phyloP scores from a whole-genome alignment of 208 protist genomes.

The Wallacemonas sp. region DNA sequence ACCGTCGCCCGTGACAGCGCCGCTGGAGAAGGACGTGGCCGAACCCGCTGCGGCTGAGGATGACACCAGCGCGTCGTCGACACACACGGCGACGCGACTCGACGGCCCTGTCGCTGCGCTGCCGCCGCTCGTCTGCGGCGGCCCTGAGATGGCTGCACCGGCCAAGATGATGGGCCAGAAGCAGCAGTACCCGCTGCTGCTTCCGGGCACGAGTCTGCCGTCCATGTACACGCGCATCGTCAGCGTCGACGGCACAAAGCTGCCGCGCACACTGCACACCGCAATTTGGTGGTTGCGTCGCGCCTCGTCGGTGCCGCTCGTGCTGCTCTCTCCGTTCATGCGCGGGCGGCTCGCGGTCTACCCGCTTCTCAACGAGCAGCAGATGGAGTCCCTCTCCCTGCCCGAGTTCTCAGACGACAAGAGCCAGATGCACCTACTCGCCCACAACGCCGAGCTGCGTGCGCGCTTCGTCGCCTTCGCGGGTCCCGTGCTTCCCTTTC shows the following conservation, averaged over 20 bases:
- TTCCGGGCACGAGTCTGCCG: background rate
- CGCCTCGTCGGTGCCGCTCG: background rate
- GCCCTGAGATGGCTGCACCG: background rate
- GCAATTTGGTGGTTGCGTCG: constrained; percentile 4
- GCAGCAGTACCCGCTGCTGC: constrained; percentile 8
- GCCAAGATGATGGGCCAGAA: background rate
- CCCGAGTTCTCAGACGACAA: constrained; percentile 5
- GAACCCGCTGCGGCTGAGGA: too few species aligned
- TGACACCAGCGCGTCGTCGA: too few species aligned
- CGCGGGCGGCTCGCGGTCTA: constrained; percentile 7
- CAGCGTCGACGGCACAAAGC: constrained; percentile 6
- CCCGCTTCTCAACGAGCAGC: background rate
- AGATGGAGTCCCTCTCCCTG: background rate
- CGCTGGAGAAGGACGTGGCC: too few species aligned
- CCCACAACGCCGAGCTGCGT: constrained; percentile 11
- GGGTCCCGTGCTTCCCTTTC: background rate
- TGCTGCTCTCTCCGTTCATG: constrained; percentile 6
- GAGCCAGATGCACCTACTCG: background rate
- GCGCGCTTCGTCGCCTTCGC: constrained; percentile 5
- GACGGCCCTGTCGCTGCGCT: background rate
- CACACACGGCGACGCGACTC: background rate
- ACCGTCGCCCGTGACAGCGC: too few species aligned
- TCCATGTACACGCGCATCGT: constrained; percentile 5
- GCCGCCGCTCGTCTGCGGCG: background rate
- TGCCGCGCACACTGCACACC: background rate